Percentiles rank a stretch among this genome's conserved stretches.
Conservation (phyloP, 2,329 filamentous ascomycete genomes). For the Chrysoporthe cubensis region DNA sequence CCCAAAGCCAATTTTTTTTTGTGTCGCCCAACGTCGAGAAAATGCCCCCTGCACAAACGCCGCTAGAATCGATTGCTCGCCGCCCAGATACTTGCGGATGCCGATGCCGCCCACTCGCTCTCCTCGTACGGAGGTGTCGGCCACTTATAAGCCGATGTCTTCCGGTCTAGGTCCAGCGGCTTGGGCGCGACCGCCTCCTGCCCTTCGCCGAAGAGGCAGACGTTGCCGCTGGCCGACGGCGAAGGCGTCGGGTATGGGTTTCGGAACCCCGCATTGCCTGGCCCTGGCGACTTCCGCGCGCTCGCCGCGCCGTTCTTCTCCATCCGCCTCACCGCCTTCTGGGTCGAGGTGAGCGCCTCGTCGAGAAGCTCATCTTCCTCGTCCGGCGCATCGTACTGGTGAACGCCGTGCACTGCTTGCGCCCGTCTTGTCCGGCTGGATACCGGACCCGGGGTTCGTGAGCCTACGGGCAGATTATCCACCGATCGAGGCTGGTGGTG, state of each 20-base stretch:
- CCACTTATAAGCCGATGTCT: constrained; percentile 71
- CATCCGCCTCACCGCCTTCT: constrained; percentile 73
- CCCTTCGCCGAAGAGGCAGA: constrained; percentile 72
- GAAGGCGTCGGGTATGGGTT: constrained; percentile 71
- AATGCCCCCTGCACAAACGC: constrained; percentile 28
- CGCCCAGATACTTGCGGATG: constrained; percentile 80
- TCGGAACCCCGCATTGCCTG: constrained; percentile 63
- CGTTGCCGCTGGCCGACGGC: constrained; percentile 81
- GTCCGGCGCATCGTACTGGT: constrained; percentile 90
- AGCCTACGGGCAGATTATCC: constrained; percentile 64
- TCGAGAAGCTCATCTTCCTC: constrained; percentile 96
- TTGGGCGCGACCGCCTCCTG: constrained; percentile 67
- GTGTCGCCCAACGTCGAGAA: constrained; percentile 16
- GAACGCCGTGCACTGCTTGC: constrained; percentile 73
- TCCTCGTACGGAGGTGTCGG: constrained; percentile 96
- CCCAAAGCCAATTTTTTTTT: constrained; percentile 19
- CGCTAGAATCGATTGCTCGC: constrained; percentile 65
- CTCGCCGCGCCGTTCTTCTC: constrained; percentile 49
- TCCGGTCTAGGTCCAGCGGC: constrained; percentile 70
- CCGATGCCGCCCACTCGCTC: constrained; percentile 85
- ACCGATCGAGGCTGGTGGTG: constrained; percentile 66
- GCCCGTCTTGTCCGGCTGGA: constrained; percentile 81
- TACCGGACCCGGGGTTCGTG: constrained; percentile 61
- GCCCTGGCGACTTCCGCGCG: constrained; percentile 65
- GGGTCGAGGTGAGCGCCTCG: constrained; percentile 80